phyloP scores from a whole-genome alignment of 1,284 basidiomycete genomes.

The Cryptococcus depauperatus region DNA sequence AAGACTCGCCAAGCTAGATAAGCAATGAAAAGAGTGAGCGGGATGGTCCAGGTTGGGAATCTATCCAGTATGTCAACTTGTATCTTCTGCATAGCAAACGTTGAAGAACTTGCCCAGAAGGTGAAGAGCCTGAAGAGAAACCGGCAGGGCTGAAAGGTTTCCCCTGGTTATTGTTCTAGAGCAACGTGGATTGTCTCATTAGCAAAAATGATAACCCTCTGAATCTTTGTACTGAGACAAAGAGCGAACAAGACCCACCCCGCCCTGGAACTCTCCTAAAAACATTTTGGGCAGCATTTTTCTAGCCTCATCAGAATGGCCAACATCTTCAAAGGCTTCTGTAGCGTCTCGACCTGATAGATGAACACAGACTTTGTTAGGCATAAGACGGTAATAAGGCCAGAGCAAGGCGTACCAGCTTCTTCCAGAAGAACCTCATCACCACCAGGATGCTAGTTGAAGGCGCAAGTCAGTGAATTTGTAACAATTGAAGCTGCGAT shows the following conservation, averaged over 20 bases:
- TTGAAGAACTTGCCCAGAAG: neutral
- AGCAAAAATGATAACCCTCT: neutral
- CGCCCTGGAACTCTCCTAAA: slow-evolving; percentile 69
- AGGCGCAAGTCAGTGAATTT: too few species aligned
- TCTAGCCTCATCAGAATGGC: slow-evolving; percentile 96
- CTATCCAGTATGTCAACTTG: slow-evolving; percentile 7
- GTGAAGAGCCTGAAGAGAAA: slow-evolving; percentile 2
- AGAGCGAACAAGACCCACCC: slow-evolving; percentile 29
- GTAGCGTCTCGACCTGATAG: slow-evolving; percentile 71
- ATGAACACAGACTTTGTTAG: neutral
- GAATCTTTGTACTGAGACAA: neutral
- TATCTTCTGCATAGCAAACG: neutral
- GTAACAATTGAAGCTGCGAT: too few species aligned
- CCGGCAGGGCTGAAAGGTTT: slow-evolving; percentile 14
- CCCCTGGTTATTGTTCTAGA: slow-evolving; percentile 16
- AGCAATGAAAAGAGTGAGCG: slow-evolving; percentile 34
- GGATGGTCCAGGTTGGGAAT: slow-evolving; percentile 33
- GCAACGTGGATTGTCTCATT: neutral
- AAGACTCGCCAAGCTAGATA: slow-evolving; percentile 43
- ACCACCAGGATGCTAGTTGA: slow-evolving; percentile 82
- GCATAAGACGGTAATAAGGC: neutral
- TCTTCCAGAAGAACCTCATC: slow-evolving; percentile 95
- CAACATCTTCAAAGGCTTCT: slow-evolving; percentile 98
- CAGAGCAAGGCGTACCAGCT: slow-evolving; percentile 58
- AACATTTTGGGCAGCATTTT: slow-evolving; percentile 70